Conservation (phyloP, 306 rosid genomes). For the Styphnolobium japonicum region DNA sequence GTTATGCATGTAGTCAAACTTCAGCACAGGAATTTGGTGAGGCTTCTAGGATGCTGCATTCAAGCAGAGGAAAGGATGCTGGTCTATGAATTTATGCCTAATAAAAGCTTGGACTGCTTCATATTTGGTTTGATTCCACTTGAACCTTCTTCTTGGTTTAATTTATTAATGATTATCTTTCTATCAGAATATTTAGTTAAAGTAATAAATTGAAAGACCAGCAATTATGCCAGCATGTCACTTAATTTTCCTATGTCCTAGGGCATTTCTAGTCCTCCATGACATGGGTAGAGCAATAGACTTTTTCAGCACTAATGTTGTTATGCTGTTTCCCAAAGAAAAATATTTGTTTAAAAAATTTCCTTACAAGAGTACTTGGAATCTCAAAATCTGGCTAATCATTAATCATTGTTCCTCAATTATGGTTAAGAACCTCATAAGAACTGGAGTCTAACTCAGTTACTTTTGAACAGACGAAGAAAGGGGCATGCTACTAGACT, state of each 20-base stretch:
- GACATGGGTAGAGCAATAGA: too few relatives aligned
- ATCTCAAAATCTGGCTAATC: background rate
- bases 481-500: background rate
- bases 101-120: slow-evolving; percentile 45
- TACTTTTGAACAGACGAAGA: background rate
- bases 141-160: background rate
- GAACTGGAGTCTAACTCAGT: background rate
- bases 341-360: too few relatives aligned
- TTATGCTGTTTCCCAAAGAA: too few relatives aligned
- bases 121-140: slow-evolving; percentile 26
- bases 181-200: background rate
- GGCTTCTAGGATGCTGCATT: slow-evolving; percentile 41
- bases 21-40: slow-evolving; percentile 49
- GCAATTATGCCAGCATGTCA: background rate
- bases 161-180: background rate
- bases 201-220: background rate
- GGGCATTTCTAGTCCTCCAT: too few relatives aligned
- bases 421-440: background rate
- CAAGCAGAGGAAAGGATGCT: slow-evolving; percentile 40
- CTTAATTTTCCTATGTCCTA: background rate
- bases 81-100: slow-evolving; percentile 47
- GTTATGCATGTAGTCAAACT: slow-evolving; percentile 38
- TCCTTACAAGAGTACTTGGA: background rate
- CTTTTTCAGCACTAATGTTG: too few relatives aligned
- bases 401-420: background rate